These are phyloP conservation scores for Nigrospora oryzae DNA, from an alignment of 2,329 filamentous ascomycete species.

Conservation along the genomic window DNA sequence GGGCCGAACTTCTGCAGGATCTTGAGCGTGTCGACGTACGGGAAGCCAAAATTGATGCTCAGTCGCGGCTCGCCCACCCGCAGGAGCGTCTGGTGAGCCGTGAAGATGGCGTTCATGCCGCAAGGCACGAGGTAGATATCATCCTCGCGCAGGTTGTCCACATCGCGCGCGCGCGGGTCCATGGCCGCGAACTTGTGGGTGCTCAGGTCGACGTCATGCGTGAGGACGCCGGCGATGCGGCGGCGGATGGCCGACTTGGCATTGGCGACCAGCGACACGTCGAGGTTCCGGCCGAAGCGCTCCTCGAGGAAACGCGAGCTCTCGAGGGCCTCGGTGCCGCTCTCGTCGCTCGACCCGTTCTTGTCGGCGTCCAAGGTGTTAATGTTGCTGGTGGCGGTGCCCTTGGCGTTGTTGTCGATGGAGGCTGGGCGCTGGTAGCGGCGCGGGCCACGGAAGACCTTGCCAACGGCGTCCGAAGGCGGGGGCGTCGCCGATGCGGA, in stretches of 20 bases:
- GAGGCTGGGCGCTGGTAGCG: conserved; percentile 62
- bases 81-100: conserved; percentile 69
- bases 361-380: conserved; percentile 2
- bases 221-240: conserved; percentile 81
- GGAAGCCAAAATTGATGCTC: conserved; percentile 92
- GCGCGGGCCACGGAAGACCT: conserved; percentile 60
- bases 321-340: conserved; percentile 45
- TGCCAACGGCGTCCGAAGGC: conserved; percentile 11
- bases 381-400: conserved; percentile 7
- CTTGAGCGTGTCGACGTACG: conserved; percentile 94
- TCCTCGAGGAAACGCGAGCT: conserved; percentile 82
- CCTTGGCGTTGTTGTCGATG: conserved; percentile 21
- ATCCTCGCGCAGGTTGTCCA: conserved; percentile 64
- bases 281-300: conserved; percentile 85
- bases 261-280: conserved; percentile 67
- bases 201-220: conserved; percentile 58
- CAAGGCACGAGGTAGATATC: conserved; percentile 85
- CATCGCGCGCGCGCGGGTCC: conserved; percentile 40
- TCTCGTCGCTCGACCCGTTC: conserved; percentile 12
- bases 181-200: conserved; percentile 42
- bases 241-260: conserved; percentile 80
- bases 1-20: conserved; percentile 91
- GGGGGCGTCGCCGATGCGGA: conserved; percentile 15
- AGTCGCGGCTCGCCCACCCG: conserved; percentile 54
- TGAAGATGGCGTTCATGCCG: conserved; percentile 95